phyloP scores from a whole-genome alignment of 441 rosid genomes.

The Erodium chrysanthum region DNA sequence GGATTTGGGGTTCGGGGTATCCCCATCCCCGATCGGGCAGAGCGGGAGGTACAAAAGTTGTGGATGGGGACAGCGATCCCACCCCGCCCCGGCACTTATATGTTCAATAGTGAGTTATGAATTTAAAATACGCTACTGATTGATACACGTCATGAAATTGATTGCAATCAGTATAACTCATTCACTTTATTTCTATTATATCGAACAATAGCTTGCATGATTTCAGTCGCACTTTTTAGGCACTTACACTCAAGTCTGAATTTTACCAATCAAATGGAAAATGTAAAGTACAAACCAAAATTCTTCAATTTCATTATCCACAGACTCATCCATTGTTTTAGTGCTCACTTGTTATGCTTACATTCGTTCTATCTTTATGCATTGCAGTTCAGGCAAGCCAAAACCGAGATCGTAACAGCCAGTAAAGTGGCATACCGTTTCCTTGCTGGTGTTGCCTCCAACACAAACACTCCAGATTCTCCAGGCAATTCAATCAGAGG shows the following conservation, averaged over 20 bases:
- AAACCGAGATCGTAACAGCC: slow-evolving; percentile 83
- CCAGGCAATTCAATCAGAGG: slow-evolving; percentile 52
- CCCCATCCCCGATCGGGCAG: too few species aligned
- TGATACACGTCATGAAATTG: too few species aligned
- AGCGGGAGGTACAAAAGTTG: too few species aligned
- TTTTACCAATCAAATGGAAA: not conserved
- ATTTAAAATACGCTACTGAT: too few species aligned
- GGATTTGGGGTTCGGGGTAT: too few species aligned
- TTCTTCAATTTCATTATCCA: not conserved
- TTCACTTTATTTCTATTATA: too few species aligned
- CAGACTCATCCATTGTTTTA: not conserved
- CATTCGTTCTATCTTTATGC: slow-evolving; percentile 12
- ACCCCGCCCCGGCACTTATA: too few species aligned
- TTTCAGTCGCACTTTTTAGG: too few species aligned
- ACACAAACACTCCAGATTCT: slow-evolving; percentile 37
- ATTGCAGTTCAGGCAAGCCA: slow-evolving; percentile 86
- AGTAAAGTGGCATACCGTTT: slow-evolving; percentile 95
- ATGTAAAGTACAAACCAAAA: too few species aligned
- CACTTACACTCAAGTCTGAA: not conserved
- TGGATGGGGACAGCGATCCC: too few species aligned
- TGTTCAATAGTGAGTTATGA: not conserved
- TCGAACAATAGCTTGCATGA: too few species aligned
- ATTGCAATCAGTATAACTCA: too few species aligned
- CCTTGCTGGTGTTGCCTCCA: slow-evolving; percentile 48
- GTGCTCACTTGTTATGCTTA: not conserved